phyloP scores from a whole-genome alignment of 129 eudicot species.

The Cynara cardunculus region DNA sequence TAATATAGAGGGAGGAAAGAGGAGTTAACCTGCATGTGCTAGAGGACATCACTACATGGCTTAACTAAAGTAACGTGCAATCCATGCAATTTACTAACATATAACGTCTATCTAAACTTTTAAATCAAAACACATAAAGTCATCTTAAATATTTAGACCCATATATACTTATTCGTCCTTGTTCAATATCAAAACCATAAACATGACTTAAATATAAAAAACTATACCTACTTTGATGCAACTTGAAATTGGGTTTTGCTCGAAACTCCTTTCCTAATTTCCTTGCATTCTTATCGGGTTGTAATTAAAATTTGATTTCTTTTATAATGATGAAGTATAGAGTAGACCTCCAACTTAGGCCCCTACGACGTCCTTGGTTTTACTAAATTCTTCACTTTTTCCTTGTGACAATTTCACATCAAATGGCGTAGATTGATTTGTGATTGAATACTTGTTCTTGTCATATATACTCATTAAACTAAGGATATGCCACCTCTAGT shows the following conservation, averaged over 20 bases:
- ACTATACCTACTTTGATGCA: background rate
- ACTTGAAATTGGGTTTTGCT: background rate
- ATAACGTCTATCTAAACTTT: too few relatives aligned
- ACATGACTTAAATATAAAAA: background rate
- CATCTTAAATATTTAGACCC: too few relatives aligned
- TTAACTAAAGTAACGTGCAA: background rate
- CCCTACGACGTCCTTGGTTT: background rate
- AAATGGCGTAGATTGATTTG: background rate
- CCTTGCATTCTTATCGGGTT: background rate
- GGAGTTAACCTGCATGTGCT: slow-evolving; percentile 18
- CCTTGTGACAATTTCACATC: background rate
- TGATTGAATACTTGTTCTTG: background rate
- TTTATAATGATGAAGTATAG: too few relatives aligned
- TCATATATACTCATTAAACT: background rate
- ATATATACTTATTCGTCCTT: too few relatives aligned
- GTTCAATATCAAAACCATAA: background rate
- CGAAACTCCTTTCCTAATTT: background rate
- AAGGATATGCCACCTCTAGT: background rate
- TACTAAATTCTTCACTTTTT: too few relatives aligned
- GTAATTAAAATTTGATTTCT: background rate
- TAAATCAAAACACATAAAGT: too few relatives aligned
- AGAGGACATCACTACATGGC: slow-evolving; percentile 11
- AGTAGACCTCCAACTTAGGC: too few relatives aligned
- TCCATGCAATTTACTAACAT: too few relatives aligned
- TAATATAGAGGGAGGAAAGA: background rate